These are phyloP conservation scores for Telfairia occidentalis DNA, from an alignment of 331 rosid genomes.

Conservation along the genomic window DNA sequence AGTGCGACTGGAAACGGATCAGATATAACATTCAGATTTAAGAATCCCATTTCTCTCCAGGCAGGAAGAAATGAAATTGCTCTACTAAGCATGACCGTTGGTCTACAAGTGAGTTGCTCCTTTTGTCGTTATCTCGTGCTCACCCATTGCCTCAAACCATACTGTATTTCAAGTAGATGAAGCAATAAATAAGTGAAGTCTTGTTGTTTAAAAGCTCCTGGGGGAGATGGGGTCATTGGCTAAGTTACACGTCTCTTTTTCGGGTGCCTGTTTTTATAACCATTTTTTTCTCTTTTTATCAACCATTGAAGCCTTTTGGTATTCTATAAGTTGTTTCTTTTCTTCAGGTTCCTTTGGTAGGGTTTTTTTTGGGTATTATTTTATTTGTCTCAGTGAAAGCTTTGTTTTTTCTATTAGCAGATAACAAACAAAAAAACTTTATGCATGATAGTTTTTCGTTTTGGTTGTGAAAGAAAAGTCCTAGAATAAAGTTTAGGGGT, in stretches of 20 bases:
- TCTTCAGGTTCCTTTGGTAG: not conserved
- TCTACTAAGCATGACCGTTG: slow-evolving; percentile 77
- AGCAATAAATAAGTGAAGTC: not conserved
- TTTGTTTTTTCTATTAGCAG: not conserved
- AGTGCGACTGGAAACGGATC: slow-evolving; percentile 82
- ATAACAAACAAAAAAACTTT: not conserved
- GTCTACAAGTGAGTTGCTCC: slow-evolving; percentile 49
- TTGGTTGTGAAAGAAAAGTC: not conserved
- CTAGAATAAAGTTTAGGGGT: not conserved
- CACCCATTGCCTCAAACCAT: not conserved
- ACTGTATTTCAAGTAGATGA: not conserved
- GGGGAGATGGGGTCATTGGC: not conserved
- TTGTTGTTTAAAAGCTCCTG: not conserved
- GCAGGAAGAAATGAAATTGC: slow-evolving; percentile 85
- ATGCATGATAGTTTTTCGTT: not conserved
- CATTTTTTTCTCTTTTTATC: not conserved
- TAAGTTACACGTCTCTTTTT: not conserved
- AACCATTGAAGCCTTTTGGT: not conserved
- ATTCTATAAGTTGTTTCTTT: not conserved
- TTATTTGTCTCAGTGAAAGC: not conserved
- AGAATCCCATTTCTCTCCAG: slow-evolving; percentile 45
- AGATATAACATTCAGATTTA: slow-evolving; percentile 48
- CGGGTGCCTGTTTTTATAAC: not conserved
- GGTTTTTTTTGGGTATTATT: not conserved
- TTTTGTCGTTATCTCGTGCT: not conserved